Evolutionary conservation across 805 yeast species (phyloP).

Genomic region (Yamadazyma philogaea): DNA sequence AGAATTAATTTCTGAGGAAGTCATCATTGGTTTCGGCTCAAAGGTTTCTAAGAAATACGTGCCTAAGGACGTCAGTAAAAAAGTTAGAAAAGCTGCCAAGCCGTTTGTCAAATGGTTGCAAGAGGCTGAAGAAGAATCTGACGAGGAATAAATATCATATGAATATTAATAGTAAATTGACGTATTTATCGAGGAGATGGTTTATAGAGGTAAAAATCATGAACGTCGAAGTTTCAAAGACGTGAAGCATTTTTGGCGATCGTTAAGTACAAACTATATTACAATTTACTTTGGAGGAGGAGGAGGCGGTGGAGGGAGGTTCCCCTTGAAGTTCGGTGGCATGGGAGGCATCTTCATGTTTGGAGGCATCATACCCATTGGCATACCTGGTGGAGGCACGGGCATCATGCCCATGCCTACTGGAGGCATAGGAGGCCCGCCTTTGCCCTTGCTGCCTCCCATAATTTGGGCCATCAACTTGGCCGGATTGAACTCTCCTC

Average conservation of each 20-base stretch:
- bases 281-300: slow-evolving; percentile 10
- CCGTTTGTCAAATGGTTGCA: slow-evolving; percentile 94
- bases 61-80: slow-evolving; percentile 86
- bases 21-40: slow-evolving; percentile 78
- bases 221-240: background rate
- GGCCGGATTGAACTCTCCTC: slow-evolving; percentile 79
- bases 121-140: slow-evolving; percentile 84
- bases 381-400: slow-evolving; percentile 19
- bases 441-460: slow-evolving; percentile 17
- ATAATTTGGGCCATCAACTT: slow-evolving; percentile 67
- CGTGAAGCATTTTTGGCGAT: background rate
- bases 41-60: slow-evolving; percentile 91
- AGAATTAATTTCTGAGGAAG: slow-evolving; percentile 84
- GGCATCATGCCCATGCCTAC: slow-evolving; percentile 16
- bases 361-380: slow-evolving; percentile 16
- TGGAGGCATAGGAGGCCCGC: slow-evolving; percentile 22
- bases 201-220: no score
- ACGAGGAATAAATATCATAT: slow-evolving; percentile 48
- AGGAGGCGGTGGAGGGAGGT: slow-evolving; percentile 21
- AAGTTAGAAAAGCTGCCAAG: slow-evolving; percentile 93
- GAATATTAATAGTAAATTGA: background rate
- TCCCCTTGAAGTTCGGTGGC: slow-evolving; percentile 12
- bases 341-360: slow-evolving; percentile 21
- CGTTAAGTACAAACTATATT: background rate
- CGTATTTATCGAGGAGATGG: no score